phyloP scores from a whole-genome alignment of 257 asterid species.

The Capsicum baccatum region DNA sequence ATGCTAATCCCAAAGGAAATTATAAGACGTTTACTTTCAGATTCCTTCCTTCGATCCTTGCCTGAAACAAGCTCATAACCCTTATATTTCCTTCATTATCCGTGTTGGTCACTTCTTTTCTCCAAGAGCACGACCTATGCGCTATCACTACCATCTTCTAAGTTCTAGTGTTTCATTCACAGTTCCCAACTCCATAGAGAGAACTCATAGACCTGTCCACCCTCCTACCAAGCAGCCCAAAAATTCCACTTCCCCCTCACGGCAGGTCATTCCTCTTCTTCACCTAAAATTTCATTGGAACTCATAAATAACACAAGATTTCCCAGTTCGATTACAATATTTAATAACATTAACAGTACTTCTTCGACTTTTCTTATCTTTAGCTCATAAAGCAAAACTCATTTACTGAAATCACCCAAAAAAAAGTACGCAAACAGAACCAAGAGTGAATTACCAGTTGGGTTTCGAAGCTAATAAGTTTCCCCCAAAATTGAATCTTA shows the following conservation, averaged over 20 bases:
- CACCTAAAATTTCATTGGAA: too few relatives aligned
- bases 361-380: too few relatives aligned
- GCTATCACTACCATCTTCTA: neutral
- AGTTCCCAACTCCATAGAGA: constrained; percentile 16
- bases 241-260: neutral
- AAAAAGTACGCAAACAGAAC: too few relatives aligned
- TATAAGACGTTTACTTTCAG: neutral
- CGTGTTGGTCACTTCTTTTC: neutral
- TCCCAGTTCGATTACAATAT: too few relatives aligned
- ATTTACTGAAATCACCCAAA: too few relatives aligned
- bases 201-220: neutral
- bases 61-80: neutral
- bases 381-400: too few relatives aligned
- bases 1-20: neutral
- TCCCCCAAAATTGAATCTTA: too few relatives aligned
- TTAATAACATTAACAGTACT: too few relatives aligned
- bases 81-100: neutral
- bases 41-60: neutral
- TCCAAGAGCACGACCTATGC: neutral
- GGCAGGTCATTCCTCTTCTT: too few relatives aligned
- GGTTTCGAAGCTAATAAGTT: too few relatives aligned
- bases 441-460: too few relatives aligned
- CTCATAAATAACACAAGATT: too few relatives aligned
- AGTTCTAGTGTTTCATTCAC: neutral
- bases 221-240: neutral